Evolutionary conservation across 1,139 yeast species (phyloP), one percentile per base, ranked within the genome.

Genomic region (Hansenula lynferdii): DNA sequence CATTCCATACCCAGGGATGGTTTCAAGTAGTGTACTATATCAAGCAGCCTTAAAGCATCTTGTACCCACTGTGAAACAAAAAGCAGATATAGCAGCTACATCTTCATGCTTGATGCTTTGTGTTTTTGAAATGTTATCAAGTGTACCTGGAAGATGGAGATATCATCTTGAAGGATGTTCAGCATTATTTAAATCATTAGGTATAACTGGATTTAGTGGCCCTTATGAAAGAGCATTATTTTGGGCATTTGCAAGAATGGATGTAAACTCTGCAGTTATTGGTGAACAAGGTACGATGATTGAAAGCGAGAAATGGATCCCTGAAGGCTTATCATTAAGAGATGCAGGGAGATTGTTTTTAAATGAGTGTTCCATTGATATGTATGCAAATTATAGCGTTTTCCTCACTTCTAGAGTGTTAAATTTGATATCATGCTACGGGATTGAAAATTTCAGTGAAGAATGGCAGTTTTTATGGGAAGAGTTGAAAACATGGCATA

Each of bases 381-480:
- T 64, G 68, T 67, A 64, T 44, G 67, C 70, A 5, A 67, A 67
- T 45, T 67, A 65, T 41, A 60, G 63, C 48, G 67, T 67, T 1
- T 65, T 54, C 38, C 43, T 67, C 22, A 57, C 65, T 28, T 56
- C 69, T 1, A 47, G 69, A 28, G 69, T 64, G 5, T 41, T 65
- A 41, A 57, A 62, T 38, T 42, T 65, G 30, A 58, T 62, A 3
- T 40, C 48, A 10, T 36, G 42, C 11, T 44, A 56, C 8, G 51
- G 50, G 21, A 32, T 21, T 10, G 14, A 28, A 3, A 45, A 53
- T 35, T 67, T 62, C 41, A 63, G 62, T 15, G 46, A 47, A 23
- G 64, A 63, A 40, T 67, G 71, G 71, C 50, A 55, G 26, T 41
- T 47, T 11, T 37, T 67, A 9, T 67, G 69, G 69, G 49, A 57